These are phyloP conservation scores for Daldinia vernicosa DNA, from an alignment of 495 filamentous ascomycete genomes.

Conservation along the genomic window DNA sequence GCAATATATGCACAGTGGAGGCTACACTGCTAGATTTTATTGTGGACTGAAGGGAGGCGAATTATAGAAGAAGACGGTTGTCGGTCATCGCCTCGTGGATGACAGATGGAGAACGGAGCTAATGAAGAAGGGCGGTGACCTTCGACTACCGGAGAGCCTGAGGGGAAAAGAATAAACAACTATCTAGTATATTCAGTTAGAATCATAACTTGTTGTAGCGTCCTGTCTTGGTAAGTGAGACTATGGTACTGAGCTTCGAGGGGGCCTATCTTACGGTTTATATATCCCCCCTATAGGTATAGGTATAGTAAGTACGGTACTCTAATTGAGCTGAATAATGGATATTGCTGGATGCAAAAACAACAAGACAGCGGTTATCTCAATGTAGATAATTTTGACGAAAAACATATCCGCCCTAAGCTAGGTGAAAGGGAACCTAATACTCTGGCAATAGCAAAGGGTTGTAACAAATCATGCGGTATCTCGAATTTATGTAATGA, in stretches of 20 bases:
- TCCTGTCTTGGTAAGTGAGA: too few relatives aligned
- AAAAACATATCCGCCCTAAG: not conserved
- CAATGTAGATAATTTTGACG: not conserved
- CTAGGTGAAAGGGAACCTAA: not conserved
- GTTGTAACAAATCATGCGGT: not conserved
- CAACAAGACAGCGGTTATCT: not conserved
- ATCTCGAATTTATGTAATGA: not conserved
- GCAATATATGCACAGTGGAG: slow-evolving; percentile 48
- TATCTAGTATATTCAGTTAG: not conserved
- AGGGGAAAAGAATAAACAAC: not conserved
- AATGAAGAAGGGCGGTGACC: slow-evolving; percentile 49
- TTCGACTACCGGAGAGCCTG: slow-evolving; percentile 46
- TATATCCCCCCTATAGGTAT: not conserved
- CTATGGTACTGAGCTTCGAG: not conserved
- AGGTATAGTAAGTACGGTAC: too few relatives aligned
- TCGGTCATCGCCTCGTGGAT: too few relatives aligned
- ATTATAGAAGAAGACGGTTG: slow-evolving; percentile 31
- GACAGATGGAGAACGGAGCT: too few relatives aligned
- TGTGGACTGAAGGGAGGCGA: slow-evolving; percentile 35
- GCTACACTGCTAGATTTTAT: slow-evolving; percentile 51
- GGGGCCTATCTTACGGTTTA: not conserved
- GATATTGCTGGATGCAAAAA: not conserved
- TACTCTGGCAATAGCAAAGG: not conserved
- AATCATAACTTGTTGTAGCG: too few relatives aligned
- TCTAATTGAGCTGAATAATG: not conserved